phyloP scores from a whole-genome alignment of 345 rosid species.

The Salix purpurea region DNA sequence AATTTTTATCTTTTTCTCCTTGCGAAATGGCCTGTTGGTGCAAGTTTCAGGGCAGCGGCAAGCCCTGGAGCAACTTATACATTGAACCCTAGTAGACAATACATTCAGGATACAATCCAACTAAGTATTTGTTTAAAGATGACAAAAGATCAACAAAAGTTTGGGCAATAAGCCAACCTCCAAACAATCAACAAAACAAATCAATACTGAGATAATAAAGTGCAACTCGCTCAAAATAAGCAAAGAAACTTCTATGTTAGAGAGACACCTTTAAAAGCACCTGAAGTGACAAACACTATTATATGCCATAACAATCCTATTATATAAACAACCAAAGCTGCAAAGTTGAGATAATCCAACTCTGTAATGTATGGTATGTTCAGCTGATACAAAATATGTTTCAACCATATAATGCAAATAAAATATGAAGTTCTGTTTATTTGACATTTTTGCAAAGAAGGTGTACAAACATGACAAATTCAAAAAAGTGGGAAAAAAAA shows the following conservation, averaged over 20 bases:
- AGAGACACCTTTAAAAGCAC: too few relatives aligned
- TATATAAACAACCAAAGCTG: conserved; percentile 1
- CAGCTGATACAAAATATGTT: not conserved
- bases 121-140: too few relatives aligned
- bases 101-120: conserved; percentile 1
- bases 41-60: conserved; percentile 80
- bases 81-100: conserved; percentile 55
- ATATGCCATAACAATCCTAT: not conserved
- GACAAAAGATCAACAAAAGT: too few relatives aligned
- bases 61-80: conserved; percentile 84
- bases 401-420: not conserved
- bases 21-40: conserved; percentile 90
- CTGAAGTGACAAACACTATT: too few relatives aligned
- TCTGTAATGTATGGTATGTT: not conserved
- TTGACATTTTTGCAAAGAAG: not conserved
- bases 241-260: too few relatives aligned
- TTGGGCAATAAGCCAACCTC: too few relatives aligned
- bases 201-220: too few relatives aligned
- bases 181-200: too few relatives aligned
- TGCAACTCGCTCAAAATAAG: too few relatives aligned
- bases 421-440: not conserved
- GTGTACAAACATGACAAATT: not conserved
- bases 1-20: conserved; percentile 74
- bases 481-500: not conserved
- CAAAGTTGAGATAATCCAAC: not conserved